Conservation (phyloP, 106 monocot species). For the Vanilla planifolia region DNA sequence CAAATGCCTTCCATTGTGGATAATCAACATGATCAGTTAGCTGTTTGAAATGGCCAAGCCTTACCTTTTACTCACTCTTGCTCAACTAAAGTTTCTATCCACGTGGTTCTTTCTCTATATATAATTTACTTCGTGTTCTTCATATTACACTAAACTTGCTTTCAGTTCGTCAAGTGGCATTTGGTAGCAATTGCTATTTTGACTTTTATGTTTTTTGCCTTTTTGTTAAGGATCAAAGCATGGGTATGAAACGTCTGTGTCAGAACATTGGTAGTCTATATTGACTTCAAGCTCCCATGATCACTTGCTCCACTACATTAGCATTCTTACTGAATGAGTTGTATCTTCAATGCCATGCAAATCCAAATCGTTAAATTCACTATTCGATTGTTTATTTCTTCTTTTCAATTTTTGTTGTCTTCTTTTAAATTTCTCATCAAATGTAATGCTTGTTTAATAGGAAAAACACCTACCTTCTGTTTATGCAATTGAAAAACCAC, state of each 20-base stretch:
- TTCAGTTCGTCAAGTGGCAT: conserved; percentile 6
- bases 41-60: not conserved
- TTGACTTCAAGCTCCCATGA: not conserved
- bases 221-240: conserved; percentile 6
- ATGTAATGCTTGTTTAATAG: conserved; percentile 1
- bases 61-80: not conserved
- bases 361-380: not conserved
- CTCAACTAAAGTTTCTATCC: not conserved
- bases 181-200: conserved; percentile 8
- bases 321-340: not conserved
- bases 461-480: not conserved
- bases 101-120: not conserved
- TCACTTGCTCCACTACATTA: not conserved
- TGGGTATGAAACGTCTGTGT: not conserved
- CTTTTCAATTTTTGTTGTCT: not conserved
- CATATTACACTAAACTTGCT: not conserved
- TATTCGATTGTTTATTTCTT: not conserved
- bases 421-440: not conserved
- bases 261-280: conserved; percentile 3
- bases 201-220: not conserved
- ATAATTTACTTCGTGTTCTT: conserved; percentile 1
- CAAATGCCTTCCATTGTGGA: not conserved
- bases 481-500: not conserved
- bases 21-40: not conserved
- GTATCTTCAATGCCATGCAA: not conserved